These are phyloP conservation scores for Ceratobasidium sp. DNA, from an alignment of 1,284 basidiomycete species.

Conservation along the genomic window DNA sequence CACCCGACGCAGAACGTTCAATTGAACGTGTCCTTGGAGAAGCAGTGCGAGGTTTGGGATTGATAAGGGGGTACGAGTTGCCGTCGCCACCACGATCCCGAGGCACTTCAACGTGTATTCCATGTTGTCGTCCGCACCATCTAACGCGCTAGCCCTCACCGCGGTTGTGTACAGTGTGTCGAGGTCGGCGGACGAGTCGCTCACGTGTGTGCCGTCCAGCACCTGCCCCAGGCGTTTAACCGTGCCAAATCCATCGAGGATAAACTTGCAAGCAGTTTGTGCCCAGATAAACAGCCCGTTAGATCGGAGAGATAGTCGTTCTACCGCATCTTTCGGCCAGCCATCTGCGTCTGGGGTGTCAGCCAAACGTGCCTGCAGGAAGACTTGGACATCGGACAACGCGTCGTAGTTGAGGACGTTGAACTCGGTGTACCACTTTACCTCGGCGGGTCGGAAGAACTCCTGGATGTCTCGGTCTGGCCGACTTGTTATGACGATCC, in stretches of 20 bases:
- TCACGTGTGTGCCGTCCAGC: no score
- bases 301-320: constrained; percentile 3
- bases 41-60: neutral
- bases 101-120: neutral
- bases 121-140: neutral
- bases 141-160: neutral
- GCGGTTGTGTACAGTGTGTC: neutral
- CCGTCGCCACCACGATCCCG: neutral
- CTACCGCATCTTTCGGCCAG: neutral
- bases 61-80: neutral
- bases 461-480: constrained; percentile 10
- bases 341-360: neutral
- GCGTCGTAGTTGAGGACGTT: neutral
- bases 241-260: neutral
- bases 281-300: constrained; percentile 41
- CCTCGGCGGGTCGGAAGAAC: neutral
- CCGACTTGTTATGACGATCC: constrained; percentile 39
- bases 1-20: no score
- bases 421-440: neutral
- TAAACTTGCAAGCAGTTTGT: neutral
- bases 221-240: neutral
- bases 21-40: neutral
- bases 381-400: neutral
- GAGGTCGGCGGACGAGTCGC: neutral
- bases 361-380: neutral